These are phyloP conservation scores for Kazachstania africana DNA, from an alignment of 805 yeast genomes.

Conservation along the genomic window DNA sequence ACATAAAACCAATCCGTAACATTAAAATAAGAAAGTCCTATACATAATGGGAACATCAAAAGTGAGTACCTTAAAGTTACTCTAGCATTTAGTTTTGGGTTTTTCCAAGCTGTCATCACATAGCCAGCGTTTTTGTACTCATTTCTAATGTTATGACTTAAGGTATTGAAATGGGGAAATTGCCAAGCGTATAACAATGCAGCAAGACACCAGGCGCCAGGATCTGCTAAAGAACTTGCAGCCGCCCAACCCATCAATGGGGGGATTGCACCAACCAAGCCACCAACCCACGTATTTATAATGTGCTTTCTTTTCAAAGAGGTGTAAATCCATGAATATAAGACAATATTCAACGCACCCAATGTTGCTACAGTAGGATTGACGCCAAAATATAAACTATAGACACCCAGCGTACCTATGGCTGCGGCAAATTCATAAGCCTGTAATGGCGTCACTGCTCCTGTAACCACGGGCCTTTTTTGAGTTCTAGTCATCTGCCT, in stretches of 20 bases:
- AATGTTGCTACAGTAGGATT: constrained; percentile 72
- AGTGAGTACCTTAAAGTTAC: constrained; percentile 84
- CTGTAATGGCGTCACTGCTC: constrained; percentile 59
- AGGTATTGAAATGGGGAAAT: constrained; percentile 92
- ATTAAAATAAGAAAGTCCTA: constrained; percentile 64
- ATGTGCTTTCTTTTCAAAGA: constrained; percentile 78
- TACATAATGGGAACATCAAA: constrained; percentile 89
- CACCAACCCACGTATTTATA: constrained; percentile 96
- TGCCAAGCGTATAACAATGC: constrained; percentile 93
- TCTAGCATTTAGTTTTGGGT: constrained; percentile 84
- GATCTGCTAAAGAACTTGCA: constrained; percentile 64
- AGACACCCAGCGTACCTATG: constrained; percentile 61
- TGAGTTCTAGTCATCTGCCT: constrained; percentile 78
- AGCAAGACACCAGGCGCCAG: constrained; percentile 94
- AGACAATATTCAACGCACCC: constrained; percentile 68
- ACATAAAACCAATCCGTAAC: constrained; percentile 76
- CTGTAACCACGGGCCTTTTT: constrained; percentile 82
- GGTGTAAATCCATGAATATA: constrained; percentile 87
- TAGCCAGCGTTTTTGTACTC: constrained; percentile 92
- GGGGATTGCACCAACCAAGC: constrained; percentile 96
- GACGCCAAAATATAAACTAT: constrained; percentile 65
- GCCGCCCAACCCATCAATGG: constrained; percentile 99
- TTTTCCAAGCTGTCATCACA: constrained; percentile 92
- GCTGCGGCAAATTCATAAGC: constrained; percentile 72
- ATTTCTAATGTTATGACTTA: constrained; percentile 75